Percentiles rank a stretch among this genome's conserved stretches.
Conservation (phyloP, 352 stramenopile species). For the Pythium coloratum region DNA sequence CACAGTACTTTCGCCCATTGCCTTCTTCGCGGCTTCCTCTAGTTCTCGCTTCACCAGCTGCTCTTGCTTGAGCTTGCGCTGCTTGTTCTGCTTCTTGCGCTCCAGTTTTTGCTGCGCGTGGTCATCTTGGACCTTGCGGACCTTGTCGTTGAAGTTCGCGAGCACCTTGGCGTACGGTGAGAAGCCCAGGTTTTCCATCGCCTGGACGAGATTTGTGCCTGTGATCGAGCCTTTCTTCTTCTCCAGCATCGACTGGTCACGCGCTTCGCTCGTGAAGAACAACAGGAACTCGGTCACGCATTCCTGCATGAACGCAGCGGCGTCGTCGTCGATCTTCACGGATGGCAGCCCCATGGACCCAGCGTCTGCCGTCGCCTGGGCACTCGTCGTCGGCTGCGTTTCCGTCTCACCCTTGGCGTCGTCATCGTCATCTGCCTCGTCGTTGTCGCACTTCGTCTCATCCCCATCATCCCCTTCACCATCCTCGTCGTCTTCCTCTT, state of each 20-base stretch:
- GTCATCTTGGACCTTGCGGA: constrained; percentile 64
- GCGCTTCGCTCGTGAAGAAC: constrained; percentile 78
- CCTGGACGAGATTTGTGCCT: constrained; percentile 56
- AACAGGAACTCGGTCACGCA: constrained; percentile 84
- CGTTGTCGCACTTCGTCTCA: constrained; percentile 3
- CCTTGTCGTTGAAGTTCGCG: constrained; percentile 63
- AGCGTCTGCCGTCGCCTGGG: not conserved
- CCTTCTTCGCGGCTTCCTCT: constrained; percentile 53
- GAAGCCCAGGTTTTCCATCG: constrained; percentile 73
- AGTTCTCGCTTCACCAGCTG: constrained; percentile 39
- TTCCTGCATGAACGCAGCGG: constrained; percentile 79
- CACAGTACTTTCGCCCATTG: not conserved
- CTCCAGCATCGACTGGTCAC: constrained; percentile 62
- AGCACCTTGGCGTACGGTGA: constrained; percentile 65
- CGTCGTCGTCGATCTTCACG: constrained; percentile 80
- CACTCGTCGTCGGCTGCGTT: not conserved
- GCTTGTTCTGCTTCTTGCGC: constrained; percentile 49
- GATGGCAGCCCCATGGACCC: constrained; percentile 4
- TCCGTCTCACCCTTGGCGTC: constrained; percentile 8
- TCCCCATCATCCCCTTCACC: constrained; percentile 15
- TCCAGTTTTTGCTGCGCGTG: constrained; percentile 59
- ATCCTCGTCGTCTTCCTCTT: constrained; percentile 21
- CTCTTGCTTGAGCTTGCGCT: constrained; percentile 22
- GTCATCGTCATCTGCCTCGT: constrained; percentile 26
- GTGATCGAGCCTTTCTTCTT: constrained; percentile 72